Evolutionary conservation across 371 early-diverging fungal species (phyloP).

Genomic region (Amoeboaphelidium occidentale): DNA sequence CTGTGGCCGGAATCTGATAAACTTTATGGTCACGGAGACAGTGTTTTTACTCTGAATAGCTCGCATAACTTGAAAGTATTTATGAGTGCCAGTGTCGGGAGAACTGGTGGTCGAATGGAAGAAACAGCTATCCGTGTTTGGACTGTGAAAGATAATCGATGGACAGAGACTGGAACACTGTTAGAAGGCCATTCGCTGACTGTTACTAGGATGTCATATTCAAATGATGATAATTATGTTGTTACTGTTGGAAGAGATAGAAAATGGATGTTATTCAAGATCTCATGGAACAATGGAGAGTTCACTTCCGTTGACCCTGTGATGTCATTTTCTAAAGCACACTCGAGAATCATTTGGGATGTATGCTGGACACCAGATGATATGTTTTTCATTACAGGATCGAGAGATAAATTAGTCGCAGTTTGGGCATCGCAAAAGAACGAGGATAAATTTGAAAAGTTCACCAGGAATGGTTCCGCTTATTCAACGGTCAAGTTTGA

Average conservation of each 20-base stretch:
- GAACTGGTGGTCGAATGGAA: no score
- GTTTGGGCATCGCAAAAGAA: background rate
- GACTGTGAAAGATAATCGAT: no score
- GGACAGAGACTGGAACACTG: conserved; percentile 17
- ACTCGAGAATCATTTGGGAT: conserved; percentile 87
- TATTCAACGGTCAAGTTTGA: conserved; percentile 34
- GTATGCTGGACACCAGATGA: conserved; percentile 55
- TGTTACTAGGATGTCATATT: conserved; percentile 54
- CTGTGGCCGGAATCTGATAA: no score
- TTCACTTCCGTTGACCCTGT: no score
- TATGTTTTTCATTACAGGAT: conserved; percentile 57
- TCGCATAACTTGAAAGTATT: no score
- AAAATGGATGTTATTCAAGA: conserved; percentile 49
- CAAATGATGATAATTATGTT: conserved; percentile 37
- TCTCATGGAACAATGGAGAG: conserved; percentile 2
- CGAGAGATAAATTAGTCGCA: conserved; percentile 58
- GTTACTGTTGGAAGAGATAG: conserved; percentile 75
- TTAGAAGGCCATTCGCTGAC: conserved; percentile 56
- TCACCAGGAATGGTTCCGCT: conserved; percentile 15
- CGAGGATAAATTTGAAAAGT: background rate
- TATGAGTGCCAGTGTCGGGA: no score
- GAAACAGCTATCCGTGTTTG: no score
- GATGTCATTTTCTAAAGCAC: conserved; percentile 57
- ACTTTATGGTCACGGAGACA: no score
- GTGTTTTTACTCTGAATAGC: no score